Evolutionary conservation across 23 red algal species (phyloP).

Genomic region (Gracilaria gracilis): DNA sequence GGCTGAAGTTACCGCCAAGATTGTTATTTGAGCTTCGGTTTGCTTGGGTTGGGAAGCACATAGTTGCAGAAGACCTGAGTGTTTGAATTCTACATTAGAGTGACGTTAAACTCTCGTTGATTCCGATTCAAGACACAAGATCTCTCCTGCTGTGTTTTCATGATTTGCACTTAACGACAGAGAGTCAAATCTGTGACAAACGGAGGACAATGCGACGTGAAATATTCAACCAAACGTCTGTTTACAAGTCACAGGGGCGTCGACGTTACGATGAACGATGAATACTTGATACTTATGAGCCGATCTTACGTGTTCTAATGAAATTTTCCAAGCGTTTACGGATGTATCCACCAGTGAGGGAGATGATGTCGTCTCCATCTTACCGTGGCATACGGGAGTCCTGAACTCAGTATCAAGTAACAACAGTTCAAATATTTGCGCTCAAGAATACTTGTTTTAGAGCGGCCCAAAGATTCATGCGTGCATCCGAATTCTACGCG

Average conservation of each 20-base stretch:
- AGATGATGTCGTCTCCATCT: too few relatives aligned
- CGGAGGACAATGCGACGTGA: background rate
- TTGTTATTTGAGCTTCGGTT: background rate
- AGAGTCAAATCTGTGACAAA: background rate
- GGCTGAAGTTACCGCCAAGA: background rate
- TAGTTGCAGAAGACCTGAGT: background rate
- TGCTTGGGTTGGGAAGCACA: background rate
- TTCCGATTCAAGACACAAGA: background rate
- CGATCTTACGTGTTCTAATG: background rate
- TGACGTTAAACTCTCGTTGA: background rate
- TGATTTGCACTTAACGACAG: conserved; percentile 8
- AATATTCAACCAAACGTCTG: background rate
- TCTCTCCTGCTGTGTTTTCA: background rate
- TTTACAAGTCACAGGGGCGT: background rate
- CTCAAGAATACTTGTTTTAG: background rate
- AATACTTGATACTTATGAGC: background rate
- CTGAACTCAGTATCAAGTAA: background rate
- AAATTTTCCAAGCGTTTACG: too few relatives aligned
- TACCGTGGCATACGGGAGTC: too few relatives aligned
- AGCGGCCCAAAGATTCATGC: background rate
- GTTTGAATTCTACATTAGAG: background rate
- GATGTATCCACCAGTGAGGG: too few relatives aligned
- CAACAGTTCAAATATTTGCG: background rate
- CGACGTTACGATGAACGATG: background rate
- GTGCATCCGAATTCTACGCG: background rate